Base-by-base conservation (phyloP, 257 asterid genomes). In the Plantago elongata region DNA sequence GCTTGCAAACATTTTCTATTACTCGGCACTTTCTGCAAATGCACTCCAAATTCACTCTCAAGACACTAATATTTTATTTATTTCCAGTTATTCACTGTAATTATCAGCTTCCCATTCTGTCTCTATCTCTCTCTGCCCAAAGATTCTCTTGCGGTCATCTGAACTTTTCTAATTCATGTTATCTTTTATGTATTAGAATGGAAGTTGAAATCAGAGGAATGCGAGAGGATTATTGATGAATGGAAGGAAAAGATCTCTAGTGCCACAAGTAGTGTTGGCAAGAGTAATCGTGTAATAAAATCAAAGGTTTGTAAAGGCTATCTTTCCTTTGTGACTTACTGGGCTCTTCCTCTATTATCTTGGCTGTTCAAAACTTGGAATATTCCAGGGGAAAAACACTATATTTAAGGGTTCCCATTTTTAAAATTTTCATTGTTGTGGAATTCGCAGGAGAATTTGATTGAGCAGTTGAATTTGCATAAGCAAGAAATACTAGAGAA, bases 281-380 rank as follows among this genome's bases (percentile, higher is more conserved):
- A 93, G 74, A 95, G 80, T 78, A 85, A 79, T 64, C 99, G 97
- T 65, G 96, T 81, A 72, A 93, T 81, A 60, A 93, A 87, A 76
- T 79, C 95, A 18, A 89, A 93, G 99, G 99, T 93, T 64, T 34
- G 80, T 65, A 15, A 43, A 7, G 13, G 73, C 45, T 63, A 6
- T 27, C 62, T 62, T 62, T 58, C 52, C 16, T 56, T 40, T 54
- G 22, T 63, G 59, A 69, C 18, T 16, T 51, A 11, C 59, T 61
- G 47, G 48, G 52, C 54, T 59, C 13, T 9, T 59, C 61, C 45
- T 59, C 68, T 59, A 51, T 45, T 56, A 54, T 64, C 63, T 34
- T 22, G 56, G 47, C 9, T 58, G 34, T 55, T 57, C 54, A 37
- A 16, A 69, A 58, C n/a, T 37, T 10, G 16, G 14, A 17, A 63